Percentiles rank a stretch among this genome's conserved stretches.
Evolutionary conservation across 140 eudicot species (phyloP).

Genomic region (Cichorium intybus): DNA sequence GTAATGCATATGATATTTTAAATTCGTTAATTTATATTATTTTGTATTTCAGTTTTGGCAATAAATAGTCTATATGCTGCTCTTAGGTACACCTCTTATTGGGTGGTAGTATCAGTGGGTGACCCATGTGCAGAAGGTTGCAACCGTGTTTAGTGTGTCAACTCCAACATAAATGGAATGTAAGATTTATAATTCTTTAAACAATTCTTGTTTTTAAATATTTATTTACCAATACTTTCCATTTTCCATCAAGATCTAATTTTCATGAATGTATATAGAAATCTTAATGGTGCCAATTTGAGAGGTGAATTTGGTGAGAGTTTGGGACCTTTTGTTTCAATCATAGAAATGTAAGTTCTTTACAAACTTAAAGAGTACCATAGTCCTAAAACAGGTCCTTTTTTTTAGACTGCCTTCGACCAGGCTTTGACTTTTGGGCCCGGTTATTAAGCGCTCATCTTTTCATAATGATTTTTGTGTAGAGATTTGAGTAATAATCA

Average conservation of each 20-base stretch:
- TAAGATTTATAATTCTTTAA: conserved; percentile 33
- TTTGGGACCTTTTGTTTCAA: conserved; percentile 63
- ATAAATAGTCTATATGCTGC: conserved; percentile 69
- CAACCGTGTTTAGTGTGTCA: conserved; percentile 91
- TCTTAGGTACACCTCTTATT: conserved; percentile 65
- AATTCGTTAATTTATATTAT: neutral
- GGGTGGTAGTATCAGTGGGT: conserved; percentile 85
- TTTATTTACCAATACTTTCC: neutral
- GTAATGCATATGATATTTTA: neutral
- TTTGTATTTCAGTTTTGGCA: conserved; percentile 58
- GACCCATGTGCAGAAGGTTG: conserved; percentile 90
- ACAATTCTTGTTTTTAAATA: neutral
- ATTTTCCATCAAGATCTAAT: too few species aligned
- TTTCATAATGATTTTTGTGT: conserved; percentile 5
- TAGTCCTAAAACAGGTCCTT: neutral
- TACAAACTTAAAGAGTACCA: neutral
- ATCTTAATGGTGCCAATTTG: conserved; percentile 67
- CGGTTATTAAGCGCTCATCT: too few species aligned
- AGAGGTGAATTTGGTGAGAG: conserved; percentile 71
- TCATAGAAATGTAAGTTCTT: conserved; percentile 70
- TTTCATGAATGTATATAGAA: conserved; percentile 42
- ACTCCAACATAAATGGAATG: conserved; percentile 77
- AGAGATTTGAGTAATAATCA: conserved; percentile 85
- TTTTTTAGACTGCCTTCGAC: neutral
- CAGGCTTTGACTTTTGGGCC: too few species aligned